Percentiles rank a stretch among this genome's conserved stretches.
phyloP scores from a whole-genome alignment of 1,284 basidiomycete species.

The Gymnopus androsaceus region DNA sequence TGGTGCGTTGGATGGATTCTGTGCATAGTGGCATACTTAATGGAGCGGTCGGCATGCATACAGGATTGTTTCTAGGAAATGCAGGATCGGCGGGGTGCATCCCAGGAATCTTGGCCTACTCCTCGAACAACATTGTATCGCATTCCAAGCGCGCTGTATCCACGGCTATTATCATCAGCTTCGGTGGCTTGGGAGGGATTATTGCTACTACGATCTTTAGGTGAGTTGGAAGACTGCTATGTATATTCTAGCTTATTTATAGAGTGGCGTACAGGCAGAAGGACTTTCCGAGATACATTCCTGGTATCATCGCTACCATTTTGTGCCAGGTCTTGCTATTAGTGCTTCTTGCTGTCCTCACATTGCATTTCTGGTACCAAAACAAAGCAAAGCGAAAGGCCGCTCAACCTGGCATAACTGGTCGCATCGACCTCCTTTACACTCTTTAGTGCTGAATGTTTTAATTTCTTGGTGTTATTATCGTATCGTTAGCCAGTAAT shows the following conservation, averaged over 20 bases:
- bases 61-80: conserved; percentile 46
- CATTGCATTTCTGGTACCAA: conserved; percentile 35
- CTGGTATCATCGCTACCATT: conserved; percentile 29
- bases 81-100: conserved; percentile 46
- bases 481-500: too few species aligned
- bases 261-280: too few species aligned
- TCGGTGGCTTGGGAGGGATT: conserved; percentile 33
- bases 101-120: conserved; percentile 49
- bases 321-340: conserved; percentile 38
- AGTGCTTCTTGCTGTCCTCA: conserved; percentile 33
- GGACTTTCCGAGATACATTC: conserved; percentile 44
- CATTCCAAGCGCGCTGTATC: conserved; percentile 49
- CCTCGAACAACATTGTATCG: conserved; percentile 48
- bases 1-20: conserved; percentile 31
- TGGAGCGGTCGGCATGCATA: not conserved
- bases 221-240: too few species aligned
- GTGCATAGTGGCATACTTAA: not conserved
- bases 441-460: not conserved
- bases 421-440: conserved; percentile 5
- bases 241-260: too few species aligned
- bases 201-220: conserved; percentile 42
- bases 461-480: not conserved
- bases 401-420: not conserved
- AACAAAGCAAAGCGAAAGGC: conserved; percentile 27
- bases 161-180: conserved; percentile 43